Conservation (phyloP, 2,329 filamentous ascomycete species). For the Xylariaceae sp. region DNA sequence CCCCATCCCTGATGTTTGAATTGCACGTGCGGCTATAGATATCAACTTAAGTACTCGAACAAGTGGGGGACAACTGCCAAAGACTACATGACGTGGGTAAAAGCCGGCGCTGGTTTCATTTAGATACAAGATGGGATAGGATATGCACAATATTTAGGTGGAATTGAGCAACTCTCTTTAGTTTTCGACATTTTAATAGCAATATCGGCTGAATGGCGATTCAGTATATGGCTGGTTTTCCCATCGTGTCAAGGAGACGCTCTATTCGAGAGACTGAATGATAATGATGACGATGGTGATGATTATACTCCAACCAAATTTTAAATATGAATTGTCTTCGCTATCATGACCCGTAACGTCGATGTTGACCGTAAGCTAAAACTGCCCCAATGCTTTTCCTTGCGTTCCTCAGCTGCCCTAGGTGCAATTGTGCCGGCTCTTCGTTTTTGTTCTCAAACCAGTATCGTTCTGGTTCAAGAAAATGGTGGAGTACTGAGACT, state of each 20-base stretch:
- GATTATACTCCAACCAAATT: slow-evolving; percentile 15
- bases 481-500: slow-evolving; percentile 5
- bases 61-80: no score
- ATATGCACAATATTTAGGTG: no score
- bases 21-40: no score
- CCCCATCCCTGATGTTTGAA: no score
- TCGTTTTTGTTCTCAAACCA: slow-evolving; percentile 2
- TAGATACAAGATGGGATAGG: no score
- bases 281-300: slow-evolving; percentile 7
- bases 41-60: no score
- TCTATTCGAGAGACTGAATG: slow-evolving; percentile 24
- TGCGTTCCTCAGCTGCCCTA: slow-evolving; percentile 8
- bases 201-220: not conserved
- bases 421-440: slow-evolving; percentile 12
- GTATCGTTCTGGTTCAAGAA: slow-evolving; percentile 4
- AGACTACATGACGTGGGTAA: no score
- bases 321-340: slow-evolving; percentile 23
- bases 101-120: no score
- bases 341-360: slow-evolving; percentile 32
- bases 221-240: slow-evolving; percentile 4
- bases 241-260: slow-evolving; percentile 25
- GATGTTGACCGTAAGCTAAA: slow-evolving; percentile 23
- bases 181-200: no score
- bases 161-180: no score
- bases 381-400: slow-evolving; percentile 24